These are phyloP conservation scores for Aspergillus candidus DNA, from an alignment of 2,329 filamentous ascomycete genomes.

Conservation along the genomic window DNA sequence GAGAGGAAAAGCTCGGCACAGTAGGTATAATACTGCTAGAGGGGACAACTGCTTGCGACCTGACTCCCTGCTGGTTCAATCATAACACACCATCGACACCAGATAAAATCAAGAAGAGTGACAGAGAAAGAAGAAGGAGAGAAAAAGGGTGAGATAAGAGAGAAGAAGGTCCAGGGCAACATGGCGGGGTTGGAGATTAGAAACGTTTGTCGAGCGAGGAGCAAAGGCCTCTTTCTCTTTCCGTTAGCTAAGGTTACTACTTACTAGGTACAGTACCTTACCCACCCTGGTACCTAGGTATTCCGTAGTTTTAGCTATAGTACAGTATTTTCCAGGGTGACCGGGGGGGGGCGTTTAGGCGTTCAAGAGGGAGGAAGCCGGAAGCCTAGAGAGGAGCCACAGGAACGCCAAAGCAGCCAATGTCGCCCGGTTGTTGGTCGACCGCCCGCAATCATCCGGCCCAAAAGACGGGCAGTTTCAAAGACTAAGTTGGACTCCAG, in stretches of 20 bases:
- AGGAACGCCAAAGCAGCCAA: too few relatives aligned
- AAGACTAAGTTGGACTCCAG: background rate
- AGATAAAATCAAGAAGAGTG: constrained; percentile 1
- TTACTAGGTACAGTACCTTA: background rate
- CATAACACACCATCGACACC: constrained; percentile 9
- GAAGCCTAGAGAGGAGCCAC: too few relatives aligned
- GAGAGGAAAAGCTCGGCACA: constrained; percentile 9
- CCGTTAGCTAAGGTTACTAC: background rate
- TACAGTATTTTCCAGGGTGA: too few relatives aligned
- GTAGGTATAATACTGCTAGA: constrained; percentile 6
- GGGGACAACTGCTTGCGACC: background rate
- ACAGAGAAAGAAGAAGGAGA: background rate
- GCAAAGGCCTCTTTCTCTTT: constrained; percentile 13
- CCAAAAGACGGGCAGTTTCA: too few relatives aligned
- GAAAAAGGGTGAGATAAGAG: constrained; percentile 5
- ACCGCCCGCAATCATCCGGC: too few relatives aligned
- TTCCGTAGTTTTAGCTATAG: too few relatives aligned
- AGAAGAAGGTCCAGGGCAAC: constrained; percentile 7
- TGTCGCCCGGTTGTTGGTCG: too few relatives aligned
- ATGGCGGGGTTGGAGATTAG: constrained; percentile 15
- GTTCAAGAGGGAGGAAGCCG: too few relatives aligned
- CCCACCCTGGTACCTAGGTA: background rate
- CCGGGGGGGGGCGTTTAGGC: too few relatives aligned
- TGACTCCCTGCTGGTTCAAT: constrained; percentile 6
- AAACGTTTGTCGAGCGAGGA: constrained; percentile 10